Evolutionary conservation across 768 basidiomycete genomes (phyloP).

Genomic region (Lepiota subincarnata): DNA sequence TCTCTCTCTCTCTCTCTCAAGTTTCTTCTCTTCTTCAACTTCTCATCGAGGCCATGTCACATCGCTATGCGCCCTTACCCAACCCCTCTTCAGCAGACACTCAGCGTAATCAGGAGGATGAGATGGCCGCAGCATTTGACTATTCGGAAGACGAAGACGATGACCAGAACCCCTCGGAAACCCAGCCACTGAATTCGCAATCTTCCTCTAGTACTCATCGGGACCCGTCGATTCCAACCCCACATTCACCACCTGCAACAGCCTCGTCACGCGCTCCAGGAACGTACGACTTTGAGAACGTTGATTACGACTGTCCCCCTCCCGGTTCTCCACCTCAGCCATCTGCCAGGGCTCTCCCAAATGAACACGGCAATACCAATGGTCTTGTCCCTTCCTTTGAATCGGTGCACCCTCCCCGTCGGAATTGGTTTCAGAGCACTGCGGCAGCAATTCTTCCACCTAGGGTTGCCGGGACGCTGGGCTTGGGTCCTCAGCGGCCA

Average conservation of each 20-base stretch:
- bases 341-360: conserved; percentile 62
- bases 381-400: conserved; percentile 54
- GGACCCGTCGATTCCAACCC: conserved; percentile 22
- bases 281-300: conserved; percentile 75
- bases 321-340: conserved; percentile 75
- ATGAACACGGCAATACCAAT: conserved; percentile 71
- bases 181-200: conserved; percentile 47
- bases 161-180: conserved; percentile 44
- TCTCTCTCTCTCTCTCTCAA: conserved; percentile 11
- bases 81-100: conserved; percentile 45
- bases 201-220: background rate
- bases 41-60: conserved; percentile 36
- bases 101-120: conserved; percentile 38
- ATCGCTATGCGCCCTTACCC: conserved; percentile 67
- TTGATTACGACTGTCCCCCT: conserved; percentile 80
- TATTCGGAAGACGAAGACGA: conserved; percentile 72
- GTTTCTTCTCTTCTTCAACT: conserved; percentile 10
- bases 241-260: conserved; percentile 21
- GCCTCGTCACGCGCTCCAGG: conserved; percentile 26
- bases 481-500: conserved; percentile 35
- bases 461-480: conserved; percentile 42
- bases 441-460: conserved; percentile 52
- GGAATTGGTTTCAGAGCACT: conserved; percentile 55
- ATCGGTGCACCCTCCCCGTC: conserved; percentile 28
- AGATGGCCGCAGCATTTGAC: conserved; percentile 88